Base-by-base conservation (phyloP, 306 rosid genomes). In the Prunus davidiana region DNA sequence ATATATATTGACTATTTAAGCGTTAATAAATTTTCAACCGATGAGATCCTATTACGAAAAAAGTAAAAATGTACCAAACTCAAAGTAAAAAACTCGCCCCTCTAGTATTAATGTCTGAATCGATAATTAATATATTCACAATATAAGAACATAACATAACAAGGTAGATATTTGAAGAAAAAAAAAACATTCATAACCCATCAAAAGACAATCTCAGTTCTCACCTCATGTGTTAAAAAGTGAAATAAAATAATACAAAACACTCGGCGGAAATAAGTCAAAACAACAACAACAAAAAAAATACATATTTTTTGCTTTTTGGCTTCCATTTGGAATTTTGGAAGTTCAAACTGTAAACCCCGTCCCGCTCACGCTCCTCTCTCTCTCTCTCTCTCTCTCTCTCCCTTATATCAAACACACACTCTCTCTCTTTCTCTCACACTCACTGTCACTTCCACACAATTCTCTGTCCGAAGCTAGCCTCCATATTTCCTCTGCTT, bases 341-440 rank as follows among this genome's bases (percentile, higher is more conserved):
- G 80, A 85, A 81, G 87, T 91, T 92, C 91, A 87, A 92, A 92
- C 87, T 75, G 83, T 81, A 67, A 25, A 28, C 73, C 60, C 65
- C 74, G 80, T 88, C 96, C 96, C 97, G 93, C 97, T 81, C 81
- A 78, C 90, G 77, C 84, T 76, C 82, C 64, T 20, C 64, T 30
- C 50, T 19, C 49, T 25, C 50, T 20, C 86, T 75, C 22, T 3
- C 0, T n/a, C n/a, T n/a, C n/a, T n/a, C n/a, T n/a, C n/a, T n/a
- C n/a, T n/a, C 61, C 85, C 74, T 60, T 85, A 76, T 82, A 82
- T 70, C 83, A 50, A 24, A 24, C 25, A n/a, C 82, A 50, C 79
- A n/a, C 71, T 6, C 80, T 51, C 76, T 76, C 72, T 45, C 79
- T 32, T 14, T 52, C 66, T 55, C 56, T 46, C 82, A 71, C 57